phyloP scores from a whole-genome alignment of 75 land plant species.

The Sequoiadendron giganteum region DNA sequence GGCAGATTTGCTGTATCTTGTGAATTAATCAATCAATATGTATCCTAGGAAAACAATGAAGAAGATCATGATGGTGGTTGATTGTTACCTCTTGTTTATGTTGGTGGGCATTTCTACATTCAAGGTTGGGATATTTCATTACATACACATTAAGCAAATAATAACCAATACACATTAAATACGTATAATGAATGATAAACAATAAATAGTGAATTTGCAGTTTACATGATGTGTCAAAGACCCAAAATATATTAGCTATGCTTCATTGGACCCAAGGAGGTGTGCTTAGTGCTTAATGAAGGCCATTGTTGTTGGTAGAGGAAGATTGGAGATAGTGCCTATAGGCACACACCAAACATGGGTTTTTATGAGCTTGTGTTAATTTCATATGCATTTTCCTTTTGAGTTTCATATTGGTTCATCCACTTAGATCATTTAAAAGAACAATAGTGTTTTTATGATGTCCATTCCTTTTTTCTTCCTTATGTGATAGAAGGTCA shows the following conservation, averaged over 20 bases:
- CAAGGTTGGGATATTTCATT: neutral
- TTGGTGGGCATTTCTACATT: neutral
- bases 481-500: neutral
- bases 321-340: neutral
- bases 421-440: neutral
- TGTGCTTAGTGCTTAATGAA: neutral
- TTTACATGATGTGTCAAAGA: neutral
- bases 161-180: neutral
- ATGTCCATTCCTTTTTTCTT: neutral
- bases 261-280: neutral
- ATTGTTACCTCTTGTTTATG: neutral
- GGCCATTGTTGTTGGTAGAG: neutral
- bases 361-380: neutral
- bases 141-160: neutral
- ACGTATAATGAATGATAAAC: too few relatives aligned
- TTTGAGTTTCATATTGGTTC: neutral
- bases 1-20: neutral
- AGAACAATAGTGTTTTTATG: neutral
- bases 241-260: neutral
- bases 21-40: neutral
- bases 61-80: neutral
- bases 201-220: too few relatives aligned
- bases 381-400: neutral
- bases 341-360: neutral
- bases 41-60: neutral